Conservation (phyloP, 2,329 filamentous ascomycete genomes). For the Arthrobotrys conoides region DNA sequence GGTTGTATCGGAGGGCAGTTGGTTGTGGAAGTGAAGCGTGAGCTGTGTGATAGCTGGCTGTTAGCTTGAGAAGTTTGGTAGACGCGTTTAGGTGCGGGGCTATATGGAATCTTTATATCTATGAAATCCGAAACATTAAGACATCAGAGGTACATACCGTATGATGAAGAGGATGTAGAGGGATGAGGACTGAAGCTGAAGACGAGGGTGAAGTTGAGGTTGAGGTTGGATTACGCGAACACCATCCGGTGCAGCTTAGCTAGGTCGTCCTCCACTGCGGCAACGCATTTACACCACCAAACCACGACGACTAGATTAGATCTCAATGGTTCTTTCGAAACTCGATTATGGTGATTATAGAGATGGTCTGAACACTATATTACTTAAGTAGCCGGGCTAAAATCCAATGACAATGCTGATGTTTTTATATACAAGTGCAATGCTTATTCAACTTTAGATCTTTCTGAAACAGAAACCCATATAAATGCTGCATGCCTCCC, state of each 20-base stretch:
- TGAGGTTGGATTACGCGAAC: slow-evolving; percentile 60
- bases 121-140: background rate
- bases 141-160: slow-evolving; percentile 16
- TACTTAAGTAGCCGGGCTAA: background rate
- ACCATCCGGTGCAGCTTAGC: slow-evolving; percentile 30
- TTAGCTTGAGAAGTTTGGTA: slow-evolving; percentile 13
- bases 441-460: slow-evolving; percentile 33
- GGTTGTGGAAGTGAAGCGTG: background rate
- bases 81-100: background rate
- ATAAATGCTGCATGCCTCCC: slow-evolving; percentile 76
- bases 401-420: background rate
- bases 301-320: background rate
- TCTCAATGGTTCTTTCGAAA: background rate
- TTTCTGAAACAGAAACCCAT: slow-evolving; percentile 61
- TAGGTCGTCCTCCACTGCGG: slow-evolving; percentile 1
- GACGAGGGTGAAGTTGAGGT: slow-evolving; percentile 33
- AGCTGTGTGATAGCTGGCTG: slow-evolving; percentile 5
- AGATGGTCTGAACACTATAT: background rate
- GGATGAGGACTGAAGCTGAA: slow-evolving; percentile 13
- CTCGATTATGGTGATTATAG: background rate
- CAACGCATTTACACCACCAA: slow-evolving; percentile 35
- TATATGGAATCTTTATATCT: background rate
- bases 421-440: slow-evolving; percentile 14
- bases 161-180: slow-evolving; percentile 27
- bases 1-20: slow-evolving; percentile 20